phyloP scores from a whole-genome alignment of 2,329 filamentous ascomycete species.

The Neofusicoccum laricinum region DNA sequence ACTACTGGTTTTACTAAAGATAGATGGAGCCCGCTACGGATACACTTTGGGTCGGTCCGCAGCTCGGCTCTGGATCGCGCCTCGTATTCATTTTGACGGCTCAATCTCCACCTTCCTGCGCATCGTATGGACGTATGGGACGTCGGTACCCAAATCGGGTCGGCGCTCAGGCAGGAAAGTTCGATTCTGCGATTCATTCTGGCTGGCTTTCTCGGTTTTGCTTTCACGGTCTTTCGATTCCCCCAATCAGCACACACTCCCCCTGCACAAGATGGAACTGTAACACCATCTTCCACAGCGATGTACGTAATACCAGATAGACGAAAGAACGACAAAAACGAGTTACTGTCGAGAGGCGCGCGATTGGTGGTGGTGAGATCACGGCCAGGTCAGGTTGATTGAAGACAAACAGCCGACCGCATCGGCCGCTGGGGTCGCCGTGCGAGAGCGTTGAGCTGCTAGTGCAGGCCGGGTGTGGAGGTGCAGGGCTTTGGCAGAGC shows the following conservation, averaged over 20 bases:
- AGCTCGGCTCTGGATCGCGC: neutral
- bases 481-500: neutral
- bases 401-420: neutral
- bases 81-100: neutral
- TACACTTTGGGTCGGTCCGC: neutral
- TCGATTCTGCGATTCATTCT: neutral
- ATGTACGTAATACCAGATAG: neutral
- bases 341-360: neutral
- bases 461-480: neutral
- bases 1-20: neutral
- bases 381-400: neutral
- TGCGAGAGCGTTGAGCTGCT: slow-evolving; percentile 5
- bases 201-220: neutral
- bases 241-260: neutral
- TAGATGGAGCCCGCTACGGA: neutral
- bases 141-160: neutral
- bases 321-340: neutral
- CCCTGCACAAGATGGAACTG: neutral
- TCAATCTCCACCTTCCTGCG: neutral
- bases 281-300: neutral
- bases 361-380: neutral
- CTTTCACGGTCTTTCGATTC: neutral
- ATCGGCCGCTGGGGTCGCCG: neutral
- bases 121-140: neutral
- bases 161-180: neutral